These are phyloP conservation scores for Alliaria petiolata DNA, from an alignment of 345 rosid genomes.

Conservation along the genomic window DNA sequence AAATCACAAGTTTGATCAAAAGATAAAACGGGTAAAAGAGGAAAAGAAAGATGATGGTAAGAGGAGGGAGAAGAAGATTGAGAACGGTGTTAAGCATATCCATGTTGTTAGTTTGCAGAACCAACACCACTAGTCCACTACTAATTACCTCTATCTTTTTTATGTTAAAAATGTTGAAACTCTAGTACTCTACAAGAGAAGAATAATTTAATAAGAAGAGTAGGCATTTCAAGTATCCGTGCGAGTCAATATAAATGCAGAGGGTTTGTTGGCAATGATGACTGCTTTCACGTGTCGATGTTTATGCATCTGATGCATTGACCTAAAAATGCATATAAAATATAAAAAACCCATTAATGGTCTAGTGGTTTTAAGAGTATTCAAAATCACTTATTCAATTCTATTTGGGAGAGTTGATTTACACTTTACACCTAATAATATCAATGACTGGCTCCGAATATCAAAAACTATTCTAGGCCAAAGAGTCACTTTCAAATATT, in stretches of 20 bases:
- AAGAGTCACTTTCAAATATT: too few relatives aligned
- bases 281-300: neutral
- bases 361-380: too few relatives aligned
- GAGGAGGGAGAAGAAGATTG: conserved; percentile 29
- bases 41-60: conserved; percentile 9
- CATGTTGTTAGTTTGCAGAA: conserved; percentile 1
- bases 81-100: conserved; percentile 23
- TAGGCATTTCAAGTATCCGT: neutral
- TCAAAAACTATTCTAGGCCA: too few relatives aligned
- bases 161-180: neutral
- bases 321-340: neutral
- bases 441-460: too few relatives aligned
- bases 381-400: too few relatives aligned
- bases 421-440: too few relatives aligned
- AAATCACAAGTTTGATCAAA: neutral
- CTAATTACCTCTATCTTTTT: too few relatives aligned
- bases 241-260: neutral
- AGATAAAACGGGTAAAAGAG: conserved; percentile 25
- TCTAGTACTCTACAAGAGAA: neutral
- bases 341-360: too few relatives aligned
- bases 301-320: neutral
- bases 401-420: too few relatives aligned
- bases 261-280: too few relatives aligned
- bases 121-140: neutral
- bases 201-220: neutral